These are phyloP conservation scores for Plasmodium sp. DNA, from an alignment of 169 alveolate species.

Conservation along the genomic window DNA sequence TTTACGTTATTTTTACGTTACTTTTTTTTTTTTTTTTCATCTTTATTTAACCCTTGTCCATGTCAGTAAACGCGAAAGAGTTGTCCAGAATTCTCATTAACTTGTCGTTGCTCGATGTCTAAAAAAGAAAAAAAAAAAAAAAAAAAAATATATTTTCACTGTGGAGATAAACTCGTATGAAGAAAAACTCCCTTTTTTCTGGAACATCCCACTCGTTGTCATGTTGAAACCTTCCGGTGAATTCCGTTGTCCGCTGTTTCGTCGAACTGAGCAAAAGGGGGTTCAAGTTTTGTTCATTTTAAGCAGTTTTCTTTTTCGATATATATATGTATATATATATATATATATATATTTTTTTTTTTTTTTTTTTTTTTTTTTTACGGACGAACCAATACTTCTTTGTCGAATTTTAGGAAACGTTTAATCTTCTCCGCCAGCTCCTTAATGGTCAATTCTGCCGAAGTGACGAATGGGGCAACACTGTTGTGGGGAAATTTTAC, in stretches of 20 bases:
- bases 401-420: constrained; percentile 31
- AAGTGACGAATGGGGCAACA: neutral
- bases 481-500: neutral
- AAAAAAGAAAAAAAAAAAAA: neutral
- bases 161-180: neutral
- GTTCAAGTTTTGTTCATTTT: neutral
- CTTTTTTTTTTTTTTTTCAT: neutral
- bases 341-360: too few species aligned
- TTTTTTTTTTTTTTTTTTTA: neutral
- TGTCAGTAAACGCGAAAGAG: constrained; percentile 52
- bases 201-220: neutral
- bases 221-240: constrained; percentile 60
- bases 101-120: constrained; percentile 59
- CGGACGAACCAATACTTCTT: constrained; percentile 50
- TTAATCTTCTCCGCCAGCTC: constrained; percentile 59
- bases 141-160: neutral
- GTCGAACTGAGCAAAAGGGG: constrained; percentile 25
- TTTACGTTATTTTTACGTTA: neutral
- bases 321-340: neutral
- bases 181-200: neutral
- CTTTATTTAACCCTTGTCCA: constrained; percentile 33
- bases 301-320: neutral
- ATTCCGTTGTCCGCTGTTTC: constrained; percentile 55
- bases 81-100: constrained; percentile 39
- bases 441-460: constrained; percentile 59